phyloP scores from a whole-genome alignment of 441 rosid genomes.

The Erodium moschatum region DNA sequence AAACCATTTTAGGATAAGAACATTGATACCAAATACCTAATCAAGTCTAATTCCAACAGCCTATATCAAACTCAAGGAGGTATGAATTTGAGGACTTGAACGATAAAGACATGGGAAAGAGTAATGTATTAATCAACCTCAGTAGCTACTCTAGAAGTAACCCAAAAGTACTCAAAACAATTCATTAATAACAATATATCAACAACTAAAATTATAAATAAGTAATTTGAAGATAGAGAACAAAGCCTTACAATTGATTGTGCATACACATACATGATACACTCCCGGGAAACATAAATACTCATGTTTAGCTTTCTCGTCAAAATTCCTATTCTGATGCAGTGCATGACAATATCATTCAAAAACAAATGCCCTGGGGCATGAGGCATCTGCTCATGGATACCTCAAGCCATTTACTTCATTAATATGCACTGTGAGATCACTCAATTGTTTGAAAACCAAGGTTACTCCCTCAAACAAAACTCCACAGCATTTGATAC shows the following conservation, averaged over 20 bases:
- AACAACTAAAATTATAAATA: not conserved
- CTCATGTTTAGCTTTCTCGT: not conserved
- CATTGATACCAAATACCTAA: not conserved
- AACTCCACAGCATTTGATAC: not conserved
- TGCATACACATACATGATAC: not conserved
- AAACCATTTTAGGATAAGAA: no score
- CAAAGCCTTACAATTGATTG: not conserved
- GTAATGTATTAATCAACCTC: no score
- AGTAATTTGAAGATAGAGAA: not conserved
- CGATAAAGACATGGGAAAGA: no score
- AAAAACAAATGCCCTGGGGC: not conserved
- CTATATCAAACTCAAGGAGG: no score
- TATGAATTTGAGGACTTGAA: no score
- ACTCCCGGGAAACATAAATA: not conserved
- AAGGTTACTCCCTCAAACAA: conserved; percentile 2
- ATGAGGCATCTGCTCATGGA: conserved; percentile 4
- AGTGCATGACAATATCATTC: conserved; percentile 3
- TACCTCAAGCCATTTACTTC: not conserved
- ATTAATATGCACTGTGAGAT: not conserved
- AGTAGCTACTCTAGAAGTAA: not conserved
- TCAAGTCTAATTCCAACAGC: not conserved
- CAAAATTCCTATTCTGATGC: not conserved
- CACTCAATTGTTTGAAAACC: conserved; percentile 1
- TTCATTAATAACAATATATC: not conserved
- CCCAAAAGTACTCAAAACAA: not conserved